A percentile compares a stretch with the other conserved stretches of the same genome.
These are phyloP conservation scores for Cenchrus purpureus DNA, from an alignment of 176 grass and related monocot species.

Conservation along the genomic window DNA sequence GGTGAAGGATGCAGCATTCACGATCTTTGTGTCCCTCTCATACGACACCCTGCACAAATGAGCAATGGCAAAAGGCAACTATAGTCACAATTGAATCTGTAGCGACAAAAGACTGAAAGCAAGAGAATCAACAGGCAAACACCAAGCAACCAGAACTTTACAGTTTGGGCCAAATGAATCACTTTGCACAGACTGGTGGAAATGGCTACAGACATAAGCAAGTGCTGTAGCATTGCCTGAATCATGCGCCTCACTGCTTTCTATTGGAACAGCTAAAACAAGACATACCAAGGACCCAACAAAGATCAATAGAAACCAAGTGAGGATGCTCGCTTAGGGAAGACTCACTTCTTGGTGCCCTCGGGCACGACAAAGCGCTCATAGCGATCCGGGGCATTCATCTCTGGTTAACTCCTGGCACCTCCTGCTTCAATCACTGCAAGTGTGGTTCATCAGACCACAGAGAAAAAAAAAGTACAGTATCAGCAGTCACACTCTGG, in stretches of 20 bases:
- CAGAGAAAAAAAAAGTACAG: not conserved
- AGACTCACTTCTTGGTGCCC: constrained; percentile 52
- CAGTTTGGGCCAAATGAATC: not conserved
- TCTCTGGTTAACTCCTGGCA: not conserved
- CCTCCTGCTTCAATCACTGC: not conserved
- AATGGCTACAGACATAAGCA: not conserved
- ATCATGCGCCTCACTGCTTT: not conserved
- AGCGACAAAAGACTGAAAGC: not conserved
- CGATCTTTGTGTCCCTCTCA: constrained; percentile 62
- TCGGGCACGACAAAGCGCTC: constrained; percentile 51
- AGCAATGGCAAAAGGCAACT: not conserved
- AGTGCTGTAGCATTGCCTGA: not conserved
- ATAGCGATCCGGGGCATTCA: constrained; percentile 52
- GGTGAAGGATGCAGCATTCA: constrained; percentile 62
- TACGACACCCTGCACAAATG: constrained; percentile 46
- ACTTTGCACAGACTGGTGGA: not conserved
- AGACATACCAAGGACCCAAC: not conserved
- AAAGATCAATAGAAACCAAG: not conserved
- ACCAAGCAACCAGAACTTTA: not conserved
- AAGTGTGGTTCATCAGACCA: not conserved
- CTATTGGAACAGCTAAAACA: not conserved
- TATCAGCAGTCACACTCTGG: not conserved
- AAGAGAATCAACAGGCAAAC: constrained; percentile 1
- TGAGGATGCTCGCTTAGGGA: not conserved
- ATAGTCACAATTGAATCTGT: not conserved